A percentile compares a stretch with the other conserved stretches of the same genome.
These are phyloP conservation scores for Aspergillus nomiae DNA, from an alignment of 2,329 filamentous ascomycete species.

Conservation along the genomic window DNA sequence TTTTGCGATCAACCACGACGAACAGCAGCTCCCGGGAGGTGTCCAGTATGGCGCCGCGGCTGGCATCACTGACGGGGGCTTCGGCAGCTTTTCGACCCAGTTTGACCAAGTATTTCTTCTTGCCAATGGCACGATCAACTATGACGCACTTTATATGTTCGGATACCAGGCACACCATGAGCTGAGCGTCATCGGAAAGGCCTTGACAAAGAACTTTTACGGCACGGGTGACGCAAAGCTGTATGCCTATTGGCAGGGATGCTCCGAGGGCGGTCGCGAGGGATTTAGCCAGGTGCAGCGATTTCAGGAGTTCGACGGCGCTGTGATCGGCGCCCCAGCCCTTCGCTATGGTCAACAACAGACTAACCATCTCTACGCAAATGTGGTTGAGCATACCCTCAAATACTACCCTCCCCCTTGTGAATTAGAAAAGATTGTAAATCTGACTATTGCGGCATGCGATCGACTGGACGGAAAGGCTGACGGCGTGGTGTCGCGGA, in stretches of 20 bases:
- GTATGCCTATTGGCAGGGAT: constrained; percentile 56
- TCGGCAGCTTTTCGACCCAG: constrained; percentile 43
- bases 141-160: constrained; percentile 36
- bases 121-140: constrained; percentile 50
- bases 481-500: constrained; percentile 56
- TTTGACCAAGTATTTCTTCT: constrained; percentile 43
- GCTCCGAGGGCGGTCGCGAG: constrained; percentile 57
- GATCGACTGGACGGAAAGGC: constrained; percentile 57
- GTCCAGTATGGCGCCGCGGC: constrained; percentile 46
- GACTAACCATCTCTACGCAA: constrained; percentile 43
- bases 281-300: constrained; percentile 57
- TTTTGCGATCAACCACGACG: constrained; percentile 42
- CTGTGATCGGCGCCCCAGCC: constrained; percentile 50
- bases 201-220: constrained; percentile 47
- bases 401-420: constrained; percentile 47
- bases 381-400: constrained; percentile 41
- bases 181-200: constrained; percentile 51
- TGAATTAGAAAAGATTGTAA: constrained; percentile 43
- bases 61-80: constrained; percentile 48
- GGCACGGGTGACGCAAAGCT: constrained; percentile 26
- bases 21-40: constrained; percentile 31
- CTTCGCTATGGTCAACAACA: constrained; percentile 50
- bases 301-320: constrained; percentile 53
- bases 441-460: constrained; percentile 57
- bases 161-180: constrained; percentile 55